Percentiles rank a stretch among this genome's conserved stretches.
Conservation (phyloP, 768 basidiomycete species). For the Lactarius trivialis region DNA sequence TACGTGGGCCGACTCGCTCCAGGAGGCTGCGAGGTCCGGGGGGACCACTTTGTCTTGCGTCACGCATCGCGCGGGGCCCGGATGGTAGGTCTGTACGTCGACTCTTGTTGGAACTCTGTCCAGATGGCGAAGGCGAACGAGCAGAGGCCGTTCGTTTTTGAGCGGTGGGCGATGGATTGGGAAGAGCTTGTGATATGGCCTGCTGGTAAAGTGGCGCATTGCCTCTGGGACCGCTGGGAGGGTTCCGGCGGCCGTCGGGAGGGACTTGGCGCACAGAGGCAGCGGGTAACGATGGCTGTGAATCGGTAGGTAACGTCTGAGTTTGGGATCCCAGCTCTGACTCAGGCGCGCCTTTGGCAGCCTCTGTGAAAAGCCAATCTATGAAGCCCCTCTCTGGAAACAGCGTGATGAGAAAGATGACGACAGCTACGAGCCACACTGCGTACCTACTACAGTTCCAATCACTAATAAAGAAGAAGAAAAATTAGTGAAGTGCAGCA, state of each 20-base stretch:
- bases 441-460: conserved; percentile 74
- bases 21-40: conserved; percentile 57
- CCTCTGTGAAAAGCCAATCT: conserved; percentile 81
- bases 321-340: conserved; percentile 24
- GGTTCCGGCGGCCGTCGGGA: conserved; percentile 39
- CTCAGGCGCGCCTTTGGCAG: conserved; percentile 60
- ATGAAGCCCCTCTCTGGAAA: conserved; percentile 71
- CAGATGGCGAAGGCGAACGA: conserved; percentile 26
- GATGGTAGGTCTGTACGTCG: conserved; percentile 74
- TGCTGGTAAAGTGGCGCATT: conserved; percentile 60
- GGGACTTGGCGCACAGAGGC: conserved; percentile 26
- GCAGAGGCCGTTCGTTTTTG: conserved; percentile 27
- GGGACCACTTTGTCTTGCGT: conserved; percentile 29
- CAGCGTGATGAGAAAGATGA: conserved; percentile 20
- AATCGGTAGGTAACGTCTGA: conserved; percentile 31
- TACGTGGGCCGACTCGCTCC: conserved; percentile 59
- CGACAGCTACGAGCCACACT: background rate
- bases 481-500: background rate
- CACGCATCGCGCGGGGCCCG: conserved; percentile 77
- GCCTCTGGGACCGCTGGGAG: conserved; percentile 43
- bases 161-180: conserved; percentile 21
- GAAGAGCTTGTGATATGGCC: conserved; percentile 36
- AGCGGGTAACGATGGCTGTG: conserved; percentile 24
- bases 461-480: conserved; percentile 41
- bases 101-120: conserved; percentile 46